phyloP scores from a whole-genome alignment of 1,284 basidiomycete species.

The Malassezia yamatoensis region DNA sequence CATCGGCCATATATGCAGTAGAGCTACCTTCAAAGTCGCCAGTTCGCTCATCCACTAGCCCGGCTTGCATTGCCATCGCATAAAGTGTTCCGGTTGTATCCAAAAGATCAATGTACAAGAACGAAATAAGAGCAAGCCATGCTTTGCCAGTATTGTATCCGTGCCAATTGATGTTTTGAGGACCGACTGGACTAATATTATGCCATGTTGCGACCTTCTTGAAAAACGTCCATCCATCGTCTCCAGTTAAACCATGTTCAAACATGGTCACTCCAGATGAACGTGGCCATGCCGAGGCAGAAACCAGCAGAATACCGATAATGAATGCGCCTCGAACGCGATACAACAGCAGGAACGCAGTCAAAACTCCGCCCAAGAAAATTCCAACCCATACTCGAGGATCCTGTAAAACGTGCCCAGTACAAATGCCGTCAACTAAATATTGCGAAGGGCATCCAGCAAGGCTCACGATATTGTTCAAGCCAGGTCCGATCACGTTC shows the following conservation, averaged over 20 bases:
- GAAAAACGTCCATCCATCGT: constrained; percentile 72
- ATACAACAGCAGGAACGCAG: constrained; percentile 61
- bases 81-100: constrained; percentile 63
- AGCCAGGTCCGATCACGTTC: constrained; percentile 65
- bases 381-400: constrained; percentile 82
- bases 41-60: constrained; percentile 70
- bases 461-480: constrained; percentile 64
- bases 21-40: constrained; percentile 79
- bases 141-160: constrained; percentile 59
- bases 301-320: constrained; percentile 67
- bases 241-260: constrained; percentile 61
- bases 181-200: constrained; percentile 47
- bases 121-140: constrained; percentile 71
- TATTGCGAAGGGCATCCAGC: constrained; percentile 58
- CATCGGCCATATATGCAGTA: constrained; percentile 61
- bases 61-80: constrained; percentile 85
- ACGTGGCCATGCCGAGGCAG: constrained; percentile 78
- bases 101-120: constrained; percentile 68
- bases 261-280: constrained; percentile 70
- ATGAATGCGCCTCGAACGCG: constrained; percentile 74
- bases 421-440: constrained; percentile 55
- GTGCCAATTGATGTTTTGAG: constrained; percentile 55
- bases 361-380: constrained; percentile 66
- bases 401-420: constrained; percentile 59
- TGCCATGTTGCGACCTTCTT: constrained; percentile 69